Evolutionary conservation across 163 green algal genomes (phyloP).

Genomic region (Chlorella variabilis): DNA sequence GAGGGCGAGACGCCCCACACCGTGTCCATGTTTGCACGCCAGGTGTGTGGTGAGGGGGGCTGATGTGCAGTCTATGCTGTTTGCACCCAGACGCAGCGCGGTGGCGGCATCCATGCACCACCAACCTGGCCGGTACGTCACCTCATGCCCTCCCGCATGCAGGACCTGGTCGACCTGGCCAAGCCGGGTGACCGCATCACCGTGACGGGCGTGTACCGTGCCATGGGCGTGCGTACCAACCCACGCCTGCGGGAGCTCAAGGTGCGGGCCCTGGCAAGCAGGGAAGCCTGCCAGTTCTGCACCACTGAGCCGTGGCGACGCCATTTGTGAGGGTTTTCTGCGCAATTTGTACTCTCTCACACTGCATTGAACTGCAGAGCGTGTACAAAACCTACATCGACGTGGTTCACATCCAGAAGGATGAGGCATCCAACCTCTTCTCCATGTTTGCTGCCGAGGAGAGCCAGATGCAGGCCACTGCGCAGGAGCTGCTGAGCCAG

Average conservation of each 20-base stretch:
- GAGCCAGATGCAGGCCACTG: conserved; percentile 3
- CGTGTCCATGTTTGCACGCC: conserved; percentile 86
- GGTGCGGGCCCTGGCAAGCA: neutral
- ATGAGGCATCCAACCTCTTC: conserved; percentile 45
- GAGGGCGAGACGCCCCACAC: conserved; percentile 97
- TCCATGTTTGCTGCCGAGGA: conserved; percentile 40
- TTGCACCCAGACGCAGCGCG: neutral
- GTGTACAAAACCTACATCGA: conserved; percentile 98
- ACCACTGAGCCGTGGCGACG: too few species aligned
- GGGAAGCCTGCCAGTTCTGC: neutral
- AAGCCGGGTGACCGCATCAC: conserved; percentile 91
- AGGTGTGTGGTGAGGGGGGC: neutral
- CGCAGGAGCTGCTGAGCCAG: conserved; percentile 14
- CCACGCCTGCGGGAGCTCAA: conserved; percentile 72
- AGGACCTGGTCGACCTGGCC: conserved; percentile 90
- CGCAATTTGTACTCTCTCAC: neutral
- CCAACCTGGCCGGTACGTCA: too few species aligned
- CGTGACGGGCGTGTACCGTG: conserved; percentile 88
- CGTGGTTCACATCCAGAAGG: conserved; percentile 88
- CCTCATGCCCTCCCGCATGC: neutral
- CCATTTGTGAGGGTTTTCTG: too few species aligned
- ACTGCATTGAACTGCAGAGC: conserved; percentile 53
- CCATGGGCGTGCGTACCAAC: conserved; percentile 79
- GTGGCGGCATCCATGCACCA: too few species aligned
- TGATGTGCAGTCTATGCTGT: neutral